Base-by-base conservation (phyloP, 345 rosid genomes). In the Eucalyptus pauciflora region DNA sequence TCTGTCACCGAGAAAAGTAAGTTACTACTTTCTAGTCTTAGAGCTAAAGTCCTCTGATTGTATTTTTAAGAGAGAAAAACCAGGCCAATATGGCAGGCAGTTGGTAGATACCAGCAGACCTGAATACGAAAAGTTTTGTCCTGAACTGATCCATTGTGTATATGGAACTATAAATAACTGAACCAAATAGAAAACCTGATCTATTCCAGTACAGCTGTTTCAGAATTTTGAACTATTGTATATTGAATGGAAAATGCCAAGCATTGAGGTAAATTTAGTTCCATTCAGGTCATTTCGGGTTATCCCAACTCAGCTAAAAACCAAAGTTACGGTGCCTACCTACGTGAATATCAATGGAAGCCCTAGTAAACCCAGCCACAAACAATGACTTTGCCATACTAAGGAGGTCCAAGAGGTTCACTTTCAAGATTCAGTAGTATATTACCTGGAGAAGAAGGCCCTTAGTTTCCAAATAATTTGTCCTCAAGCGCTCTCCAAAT, bases 361-460 rank as follows among this genome's bases (percentile, higher is more conserved):
- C 83, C 83, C 83, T 20, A 76, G 48, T 76, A 37, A 41, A 41
- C 27, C 48, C 83, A 3, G 48, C 48, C 5, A 76, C 48, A 76
- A 76, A 76, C 83, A 37, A 76, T 76, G 83, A 76, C 48, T 76
- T 76, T 37, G 46, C 83, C 48, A 11, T 20, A 76, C 29, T 76
- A 11, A 41, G 16, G 16, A 22, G 29, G 85, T 76, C 85, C 48
- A 76, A 85, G 54, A 33, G 50, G 49, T 50, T 33, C 43, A 45
- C 29, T 29, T 56, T 20, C 56, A 6, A 31, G 48, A 76, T 76
- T 76, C 85, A 20, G 24, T 41, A 41, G 85, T 76, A 41, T 10
- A 76, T 88, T 96, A 96, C 99, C 98, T 96, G 98, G 88, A 98
- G 98, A 86, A 97, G 96, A 89, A 97, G 96, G 51, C 62, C 86